Percentiles rank a stretch among this genome's conserved stretches.
phyloP scores from a whole-genome alignment of 768 basidiomycete genomes.

The Lactifluus hygrophoroides region DNA sequence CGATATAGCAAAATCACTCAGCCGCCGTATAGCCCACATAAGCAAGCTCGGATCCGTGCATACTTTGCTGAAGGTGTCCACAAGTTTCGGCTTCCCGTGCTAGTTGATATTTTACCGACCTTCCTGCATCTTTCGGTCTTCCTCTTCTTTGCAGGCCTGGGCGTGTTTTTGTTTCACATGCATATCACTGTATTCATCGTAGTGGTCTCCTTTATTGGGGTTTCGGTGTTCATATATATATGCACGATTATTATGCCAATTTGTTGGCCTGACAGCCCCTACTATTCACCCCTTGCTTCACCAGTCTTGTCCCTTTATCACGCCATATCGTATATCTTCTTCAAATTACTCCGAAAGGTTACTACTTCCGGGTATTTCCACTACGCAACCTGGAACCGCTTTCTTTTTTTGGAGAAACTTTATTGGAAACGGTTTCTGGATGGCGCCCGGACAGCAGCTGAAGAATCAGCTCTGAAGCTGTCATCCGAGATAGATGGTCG shows the following conservation, averaged over 20 bases:
- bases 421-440: background rate
- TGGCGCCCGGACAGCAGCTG: background rate
- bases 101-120: background rate
- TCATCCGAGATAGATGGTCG: background rate
- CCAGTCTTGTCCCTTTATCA: background rate
- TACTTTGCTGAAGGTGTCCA: no score
- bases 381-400: background rate
- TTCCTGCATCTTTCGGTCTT: background rate
- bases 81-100: no score
- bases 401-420: background rate
- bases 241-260: background rate
- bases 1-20: no score
- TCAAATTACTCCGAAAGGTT: background rate
- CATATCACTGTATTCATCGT: background rate
- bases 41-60: no score
- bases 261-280: background rate
- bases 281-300: background rate
- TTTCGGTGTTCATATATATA: background rate
- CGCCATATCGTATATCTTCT: background rate
- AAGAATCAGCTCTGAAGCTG: background rate
- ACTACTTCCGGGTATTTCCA: background rate
- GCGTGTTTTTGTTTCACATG: background rate
- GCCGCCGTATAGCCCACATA: no score
- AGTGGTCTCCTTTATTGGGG: background rate
- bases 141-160: background rate